Percentiles rank a stretch among this genome's conserved stretches.
phyloP scores from a whole-genome alignment of 2,329 filamentous ascomycete species.

The Cytospora paraplurivora region DNA sequence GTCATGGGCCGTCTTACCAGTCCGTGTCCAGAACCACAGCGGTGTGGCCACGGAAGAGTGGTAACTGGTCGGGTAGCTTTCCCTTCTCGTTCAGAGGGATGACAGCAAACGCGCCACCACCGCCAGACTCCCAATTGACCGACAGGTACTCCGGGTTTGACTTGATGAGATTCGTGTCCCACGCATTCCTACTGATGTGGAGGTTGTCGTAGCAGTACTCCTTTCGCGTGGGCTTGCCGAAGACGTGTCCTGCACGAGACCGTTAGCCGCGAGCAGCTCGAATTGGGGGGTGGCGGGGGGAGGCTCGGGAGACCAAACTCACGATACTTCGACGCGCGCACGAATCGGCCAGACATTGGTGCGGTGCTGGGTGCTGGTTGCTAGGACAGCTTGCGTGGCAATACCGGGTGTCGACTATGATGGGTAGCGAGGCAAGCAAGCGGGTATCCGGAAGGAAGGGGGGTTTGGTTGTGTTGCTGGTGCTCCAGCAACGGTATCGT shows the following conservation, averaged over 20 bases:
- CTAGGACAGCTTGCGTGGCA: not conserved
- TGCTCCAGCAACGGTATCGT: not conserved
- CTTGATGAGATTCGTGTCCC: slow-evolving; percentile 80
- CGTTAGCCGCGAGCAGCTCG: slow-evolving; percentile 32
- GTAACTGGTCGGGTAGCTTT: slow-evolving; percentile 88
- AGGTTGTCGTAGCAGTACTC: slow-evolving; percentile 99
- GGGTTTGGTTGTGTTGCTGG: not conserved
- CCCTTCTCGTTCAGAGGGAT: slow-evolving; percentile 88
- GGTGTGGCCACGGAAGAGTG: slow-evolving; percentile 94
- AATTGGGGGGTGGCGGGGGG: slow-evolving; percentile 30
- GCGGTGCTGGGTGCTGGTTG: slow-evolving; percentile 26
- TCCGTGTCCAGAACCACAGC: slow-evolving; percentile 95
- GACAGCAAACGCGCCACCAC: slow-evolving; percentile 95
- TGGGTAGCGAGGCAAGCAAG: not conserved
- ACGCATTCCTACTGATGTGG: slow-evolving; percentile 95
- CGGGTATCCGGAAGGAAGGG: not conserved
- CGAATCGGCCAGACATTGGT: slow-evolving; percentile 64
- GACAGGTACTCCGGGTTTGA: slow-evolving; percentile 88
- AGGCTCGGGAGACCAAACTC: slow-evolving; percentile 39
- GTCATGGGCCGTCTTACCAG: slow-evolving; percentile 64
- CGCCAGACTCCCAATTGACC: slow-evolving; percentile 97
- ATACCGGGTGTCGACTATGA: not conserved
- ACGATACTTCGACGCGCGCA: slow-evolving; percentile 71
- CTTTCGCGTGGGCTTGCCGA: slow-evolving; percentile 92
- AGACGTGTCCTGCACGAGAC: slow-evolving; percentile 80